These are phyloP conservation scores for Clarkia xantiana DNA, from an alignment of 345 rosid genomes.

Conservation along the genomic window DNA sequence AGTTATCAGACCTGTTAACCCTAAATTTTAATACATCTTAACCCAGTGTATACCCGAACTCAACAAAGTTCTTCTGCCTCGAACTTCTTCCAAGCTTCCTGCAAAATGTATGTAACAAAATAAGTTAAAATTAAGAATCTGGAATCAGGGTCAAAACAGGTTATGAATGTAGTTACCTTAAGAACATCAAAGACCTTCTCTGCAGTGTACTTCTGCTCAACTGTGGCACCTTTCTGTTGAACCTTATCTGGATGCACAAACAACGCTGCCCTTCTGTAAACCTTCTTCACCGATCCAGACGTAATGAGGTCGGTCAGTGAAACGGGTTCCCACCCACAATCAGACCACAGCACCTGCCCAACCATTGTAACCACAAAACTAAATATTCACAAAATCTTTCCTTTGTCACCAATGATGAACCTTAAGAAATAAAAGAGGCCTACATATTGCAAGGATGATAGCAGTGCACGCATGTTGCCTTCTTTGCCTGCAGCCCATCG, in stretches of 20 bases:
- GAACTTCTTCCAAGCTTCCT: constrained; percentile 62
- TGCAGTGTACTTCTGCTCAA: constrained; percentile 74
- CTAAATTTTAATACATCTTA: background rate
- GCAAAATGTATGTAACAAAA: background rate
- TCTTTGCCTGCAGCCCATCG: constrained; percentile 90
- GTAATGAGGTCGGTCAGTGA: constrained; percentile 80
- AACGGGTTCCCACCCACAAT: constrained; percentile 76
- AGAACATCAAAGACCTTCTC: constrained; percentile 96
- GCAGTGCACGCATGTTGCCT: constrained; percentile 79
- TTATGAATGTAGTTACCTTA: constrained; percentile 34
- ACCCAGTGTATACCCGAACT: background rate
- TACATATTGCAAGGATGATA: constrained; percentile 77
- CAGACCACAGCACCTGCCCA: constrained; percentile 87
- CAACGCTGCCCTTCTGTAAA: constrained; percentile 68
- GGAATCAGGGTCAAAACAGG: background rate
- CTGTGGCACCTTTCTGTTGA: constrained; percentile 87
- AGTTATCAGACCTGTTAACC: background rate
- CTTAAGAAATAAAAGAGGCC: background rate
- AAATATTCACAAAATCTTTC: background rate
- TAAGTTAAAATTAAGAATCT: background rate
- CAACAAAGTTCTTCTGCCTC: constrained; percentile 33
- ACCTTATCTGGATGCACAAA: constrained; percentile 97
- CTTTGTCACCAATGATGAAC: background rate
- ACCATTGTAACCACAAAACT: background rate
- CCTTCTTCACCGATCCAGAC: constrained; percentile 73